phyloP scores from a whole-genome alignment of 805 yeast genomes.

The Pichia membranifaciens region DNA sequence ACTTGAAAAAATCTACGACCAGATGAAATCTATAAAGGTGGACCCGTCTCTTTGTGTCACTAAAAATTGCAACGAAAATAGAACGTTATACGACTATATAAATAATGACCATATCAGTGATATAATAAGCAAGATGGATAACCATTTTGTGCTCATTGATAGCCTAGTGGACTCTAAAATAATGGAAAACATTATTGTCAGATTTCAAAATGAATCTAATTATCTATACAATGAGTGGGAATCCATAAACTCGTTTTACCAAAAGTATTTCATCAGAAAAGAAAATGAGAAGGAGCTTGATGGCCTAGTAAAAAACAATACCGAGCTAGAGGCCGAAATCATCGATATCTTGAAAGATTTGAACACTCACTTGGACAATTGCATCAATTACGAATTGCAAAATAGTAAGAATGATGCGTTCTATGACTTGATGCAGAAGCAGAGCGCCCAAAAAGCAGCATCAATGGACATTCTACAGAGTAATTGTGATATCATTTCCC shows the following conservation, averaged over 20 bases:
- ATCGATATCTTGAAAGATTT: slow-evolving; percentile 64
- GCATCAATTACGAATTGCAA: slow-evolving; percentile 38
- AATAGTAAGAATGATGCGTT: slow-evolving; percentile 31
- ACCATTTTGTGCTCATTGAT: slow-evolving; percentile 27
- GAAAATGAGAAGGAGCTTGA: slow-evolving; percentile 20
- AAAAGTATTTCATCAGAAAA: slow-evolving; percentile 14
- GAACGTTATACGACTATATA: slow-evolving; percentile 42
- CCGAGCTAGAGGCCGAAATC: slow-evolving; percentile 57
- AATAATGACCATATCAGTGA: slow-evolving; percentile 36
- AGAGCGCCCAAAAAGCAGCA: slow-evolving; percentile 49
- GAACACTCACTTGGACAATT: slow-evolving; percentile 80
- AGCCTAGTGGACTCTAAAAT: slow-evolving; percentile 25
- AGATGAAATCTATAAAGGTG: slow-evolving; percentile 33
- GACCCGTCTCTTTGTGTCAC: slow-evolving; percentile 28
- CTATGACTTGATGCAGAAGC: slow-evolving; percentile 36
- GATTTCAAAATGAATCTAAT: slow-evolving; percentile 25
- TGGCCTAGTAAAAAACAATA: slow-evolving; percentile 34
- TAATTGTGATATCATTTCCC: slow-evolving; percentile 26
- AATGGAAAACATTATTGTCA: slow-evolving; percentile 24
- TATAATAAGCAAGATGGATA: slow-evolving; percentile 27
- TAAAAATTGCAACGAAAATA: slow-evolving; percentile 2
- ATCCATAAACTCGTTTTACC: slow-evolving; percentile 18
- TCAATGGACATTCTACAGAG: slow-evolving; percentile 44
- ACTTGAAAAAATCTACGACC: slow-evolving; percentile 29
- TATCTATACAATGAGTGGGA: slow-evolving; percentile 18